Conservation (phyloP, 176 grass and related monocot species). For the Phragmites australis region DNA sequence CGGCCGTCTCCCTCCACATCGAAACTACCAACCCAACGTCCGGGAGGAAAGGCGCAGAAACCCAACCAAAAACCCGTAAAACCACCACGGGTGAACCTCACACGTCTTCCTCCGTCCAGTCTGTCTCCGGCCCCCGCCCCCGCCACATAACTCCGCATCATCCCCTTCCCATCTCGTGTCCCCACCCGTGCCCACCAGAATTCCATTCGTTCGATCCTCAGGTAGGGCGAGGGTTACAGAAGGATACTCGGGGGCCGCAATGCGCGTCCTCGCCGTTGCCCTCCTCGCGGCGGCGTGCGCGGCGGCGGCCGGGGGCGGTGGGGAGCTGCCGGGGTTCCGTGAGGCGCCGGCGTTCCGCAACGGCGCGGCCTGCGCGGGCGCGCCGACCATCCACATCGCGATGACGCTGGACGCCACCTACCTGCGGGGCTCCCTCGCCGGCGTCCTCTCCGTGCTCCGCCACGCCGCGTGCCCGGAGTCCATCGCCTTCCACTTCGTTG, state of each 20-base stretch:
- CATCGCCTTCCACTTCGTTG: slow-evolving; percentile 84
- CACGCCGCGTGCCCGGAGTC: slow-evolving; percentile 96
- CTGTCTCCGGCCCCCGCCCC: slow-evolving; percentile 46
- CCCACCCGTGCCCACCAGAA: slow-evolving; percentile 11
- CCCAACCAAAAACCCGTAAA: slow-evolving; percentile 38
- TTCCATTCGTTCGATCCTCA: slow-evolving; percentile 20
- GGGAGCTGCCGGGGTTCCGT: slow-evolving; percentile 68
- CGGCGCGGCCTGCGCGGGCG: slow-evolving; percentile 56
- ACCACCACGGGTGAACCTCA: slow-evolving; percentile 35
- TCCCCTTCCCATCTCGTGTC: slow-evolving; percentile 27
- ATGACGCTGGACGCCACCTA: slow-evolving; percentile 98
- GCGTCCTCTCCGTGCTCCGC: slow-evolving; percentile 88
- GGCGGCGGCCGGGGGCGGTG: background rate
- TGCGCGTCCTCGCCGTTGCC: slow-evolving; percentile 43
- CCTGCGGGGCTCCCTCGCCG: slow-evolving; percentile 87
- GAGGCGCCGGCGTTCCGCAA: slow-evolving; percentile 96
- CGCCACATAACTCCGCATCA: slow-evolving; percentile 37
- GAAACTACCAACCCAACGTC: background rate
- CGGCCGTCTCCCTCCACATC: too few species aligned
- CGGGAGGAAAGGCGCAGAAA: slow-evolving; percentile 20
- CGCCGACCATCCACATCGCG: slow-evolving; percentile 81
- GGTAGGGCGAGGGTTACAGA: background rate
- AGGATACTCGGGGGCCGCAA: slow-evolving; percentile 27
- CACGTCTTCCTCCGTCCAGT: slow-evolving; percentile 63
- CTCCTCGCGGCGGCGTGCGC: slow-evolving; percentile 21